These are phyloP conservation scores for Candida gorgasii DNA, from an alignment of 805 yeast species.

Conservation along the genomic window DNA sequence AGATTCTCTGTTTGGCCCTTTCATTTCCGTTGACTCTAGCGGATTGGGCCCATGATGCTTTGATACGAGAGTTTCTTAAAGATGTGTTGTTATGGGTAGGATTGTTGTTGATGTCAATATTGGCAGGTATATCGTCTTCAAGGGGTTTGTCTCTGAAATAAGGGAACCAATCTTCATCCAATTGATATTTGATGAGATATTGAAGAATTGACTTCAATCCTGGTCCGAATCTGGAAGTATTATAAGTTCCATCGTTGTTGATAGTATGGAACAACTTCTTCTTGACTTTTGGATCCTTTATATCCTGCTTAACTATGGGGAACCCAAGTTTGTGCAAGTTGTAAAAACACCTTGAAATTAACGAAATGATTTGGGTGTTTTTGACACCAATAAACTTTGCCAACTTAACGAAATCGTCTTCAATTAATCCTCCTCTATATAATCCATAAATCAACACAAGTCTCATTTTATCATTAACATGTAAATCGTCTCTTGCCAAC, in stretches of 20 bases:
- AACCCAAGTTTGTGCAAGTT: constrained; percentile 55
- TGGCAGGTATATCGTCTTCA: constrained; percentile 40
- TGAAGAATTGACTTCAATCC: constrained; percentile 62
- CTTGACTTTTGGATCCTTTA: constrained; percentile 44
- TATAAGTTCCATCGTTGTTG: constrained; percentile 52
- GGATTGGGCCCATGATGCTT: constrained; percentile 73
- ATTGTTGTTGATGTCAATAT: constrained; percentile 13
- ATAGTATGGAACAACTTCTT: constrained; percentile 59
- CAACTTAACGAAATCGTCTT: constrained; percentile 70
- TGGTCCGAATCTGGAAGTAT: constrained; percentile 73
- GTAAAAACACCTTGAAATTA: constrained; percentile 53
- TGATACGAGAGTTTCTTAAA: constrained; percentile 67
- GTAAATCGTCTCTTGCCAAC: constrained; percentile 50
- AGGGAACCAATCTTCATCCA: constrained; percentile 66
- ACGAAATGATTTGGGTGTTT: constrained; percentile 50
- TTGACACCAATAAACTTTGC: constrained; percentile 52
- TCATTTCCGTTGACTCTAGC: constrained; percentile 17
- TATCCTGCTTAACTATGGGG: constrained; percentile 47
- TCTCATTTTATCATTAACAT: constrained; percentile 69
- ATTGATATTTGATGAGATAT: constrained; percentile 47
- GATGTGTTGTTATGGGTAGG: constrained; percentile 33
- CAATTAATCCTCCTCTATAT: constrained; percentile 79
- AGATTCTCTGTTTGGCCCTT: constrained; percentile 59
- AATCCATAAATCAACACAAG: constrained; percentile 72
- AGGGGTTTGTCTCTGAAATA: constrained; percentile 75